phyloP scores from a whole-genome alignment of 306 rosid genomes.

The Oxytropis ochrocephala region DNA sequence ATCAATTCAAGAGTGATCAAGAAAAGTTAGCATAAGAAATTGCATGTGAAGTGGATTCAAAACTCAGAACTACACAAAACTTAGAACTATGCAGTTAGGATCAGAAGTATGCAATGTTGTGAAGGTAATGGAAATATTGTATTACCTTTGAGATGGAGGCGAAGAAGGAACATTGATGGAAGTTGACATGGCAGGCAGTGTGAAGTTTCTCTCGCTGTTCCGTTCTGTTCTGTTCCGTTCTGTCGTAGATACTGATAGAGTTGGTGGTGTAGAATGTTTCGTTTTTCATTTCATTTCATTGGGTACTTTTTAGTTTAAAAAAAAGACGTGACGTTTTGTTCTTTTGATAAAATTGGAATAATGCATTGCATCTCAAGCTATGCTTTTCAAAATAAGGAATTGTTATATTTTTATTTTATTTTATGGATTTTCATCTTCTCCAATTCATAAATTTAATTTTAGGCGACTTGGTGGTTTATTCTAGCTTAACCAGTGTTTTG shows the following conservation, averaged over 20 bases:
- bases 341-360: not conserved
- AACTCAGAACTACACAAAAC: no score
- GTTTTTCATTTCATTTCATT: not conserved
- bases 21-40: not conserved
- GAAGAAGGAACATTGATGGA: not conserved
- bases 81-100: no score
- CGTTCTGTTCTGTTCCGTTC: not conserved
- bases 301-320: not conserved
- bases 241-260: not conserved
- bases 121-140: not conserved
- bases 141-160: slow-evolving; percentile 30
- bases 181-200: slow-evolving; percentile 18
- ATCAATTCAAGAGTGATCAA: not conserved
- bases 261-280: not conserved
- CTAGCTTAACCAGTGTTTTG: no score
- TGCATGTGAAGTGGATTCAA: not conserved
- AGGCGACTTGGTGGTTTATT: no score
- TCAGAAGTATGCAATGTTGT: not conserved
- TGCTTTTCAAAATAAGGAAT: not conserved
- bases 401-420: not conserved
- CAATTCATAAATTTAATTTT: not conserved
- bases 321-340: not conserved
- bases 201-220: not conserved
- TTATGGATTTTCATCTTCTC: not conserved
- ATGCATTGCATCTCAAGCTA: not conserved